Evolutionary conservation across 2,329 filamentous ascomycete species (phyloP), one percentile per base, ranked within the genome.

Genomic region (Furcasterigmium furcatum): DNA sequence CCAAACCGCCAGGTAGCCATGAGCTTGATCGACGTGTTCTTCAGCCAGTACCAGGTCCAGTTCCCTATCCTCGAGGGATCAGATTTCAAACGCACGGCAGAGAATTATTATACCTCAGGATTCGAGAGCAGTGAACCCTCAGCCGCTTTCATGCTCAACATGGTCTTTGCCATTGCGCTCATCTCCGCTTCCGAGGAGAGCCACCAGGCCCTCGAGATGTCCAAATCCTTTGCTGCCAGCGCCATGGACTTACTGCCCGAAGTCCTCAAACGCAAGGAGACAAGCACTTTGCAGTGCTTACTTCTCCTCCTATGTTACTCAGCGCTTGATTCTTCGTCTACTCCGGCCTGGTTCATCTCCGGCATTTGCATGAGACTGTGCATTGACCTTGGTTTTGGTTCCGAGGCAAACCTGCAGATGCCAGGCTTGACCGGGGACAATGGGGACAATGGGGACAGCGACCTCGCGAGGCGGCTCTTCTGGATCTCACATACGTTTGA

Each of bases 341-440:
- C 53, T 6, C 55, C 53, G 4, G 47, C 53, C 8, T 56, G 55
- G 55, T 55, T 55, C 42, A 56, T 57, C 12, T 56, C 53, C 7
- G 55, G 53, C 2, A 40, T 57, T 5, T 55, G 53, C 34, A 55
- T 54, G 45, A 47, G 55, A 1, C 56, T 57, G 55, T 55, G 50
- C n/a, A 44, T 57, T 19, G 53, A 56, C 27, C 44, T 57, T 4
- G 55, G 55, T 16, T 50, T 51, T n/a, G 51, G 55, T 35, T 49
- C 49, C 4, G 55, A 57, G 44, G 38, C 45, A 16, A 55, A 51
- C 1, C 42, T 57, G 35, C 14, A 22, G 13, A 9, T 38, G 24
- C 12, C 24, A 27, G 24, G 12, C 7, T 27, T 12, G 12, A 12
- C 7, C 24, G 24, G 24, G 12, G 24, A 12, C 24, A 42, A 32